These are phyloP conservation scores for Pseudomonodictys pantanalensis DNA, from an alignment of 495 filamentous ascomycete species.

Conservation along the genomic window DNA sequence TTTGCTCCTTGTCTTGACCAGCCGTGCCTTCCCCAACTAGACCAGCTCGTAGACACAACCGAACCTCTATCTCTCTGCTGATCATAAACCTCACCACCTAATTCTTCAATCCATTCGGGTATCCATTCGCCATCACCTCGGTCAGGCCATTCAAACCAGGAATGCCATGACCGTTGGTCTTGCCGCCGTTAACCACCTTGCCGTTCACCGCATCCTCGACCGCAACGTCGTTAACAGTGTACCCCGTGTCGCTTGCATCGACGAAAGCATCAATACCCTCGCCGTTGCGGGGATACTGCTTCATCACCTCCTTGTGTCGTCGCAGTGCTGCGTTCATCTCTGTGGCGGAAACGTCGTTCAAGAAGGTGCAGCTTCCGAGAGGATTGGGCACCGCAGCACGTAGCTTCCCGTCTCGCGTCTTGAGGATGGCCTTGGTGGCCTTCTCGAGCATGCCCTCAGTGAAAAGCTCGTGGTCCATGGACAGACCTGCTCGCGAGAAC, in stretches of 20 bases:
- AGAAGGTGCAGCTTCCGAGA: conserved; percentile 55
- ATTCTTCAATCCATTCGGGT: conserved; percentile 15
- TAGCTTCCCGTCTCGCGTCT: conserved; percentile 60
- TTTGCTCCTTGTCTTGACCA: too few relatives aligned
- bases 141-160: conserved; percentile 32
- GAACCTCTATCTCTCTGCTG: background rate
- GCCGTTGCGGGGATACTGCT: conserved; percentile 54
- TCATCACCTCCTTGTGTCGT: conserved; percentile 54
- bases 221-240: conserved; percentile 47
- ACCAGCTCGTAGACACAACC: background rate
- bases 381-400: conserved; percentile 58
- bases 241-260: conserved; percentile 59
- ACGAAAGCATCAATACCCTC: conserved; percentile 61
- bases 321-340: conserved; percentile 53
- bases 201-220: conserved; percentile 40
- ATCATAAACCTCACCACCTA: background rate
- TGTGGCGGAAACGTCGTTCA: conserved; percentile 53
- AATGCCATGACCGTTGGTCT: background rate
- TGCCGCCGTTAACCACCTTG: conserved; percentile 33
- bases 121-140: conserved; percentile 15
- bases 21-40: background rate
- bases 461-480: conserved; percentile 62
- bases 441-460: conserved; percentile 57
- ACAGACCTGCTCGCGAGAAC: conserved; percentile 60
- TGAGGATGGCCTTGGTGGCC: conserved; percentile 59